Percentiles rank a stretch among this genome's conserved stretches.
These are phyloP conservation scores for Aspergillus sp. DNA, from an alignment of 2,329 filamentous ascomycete genomes.

Conservation along the genomic window DNA sequence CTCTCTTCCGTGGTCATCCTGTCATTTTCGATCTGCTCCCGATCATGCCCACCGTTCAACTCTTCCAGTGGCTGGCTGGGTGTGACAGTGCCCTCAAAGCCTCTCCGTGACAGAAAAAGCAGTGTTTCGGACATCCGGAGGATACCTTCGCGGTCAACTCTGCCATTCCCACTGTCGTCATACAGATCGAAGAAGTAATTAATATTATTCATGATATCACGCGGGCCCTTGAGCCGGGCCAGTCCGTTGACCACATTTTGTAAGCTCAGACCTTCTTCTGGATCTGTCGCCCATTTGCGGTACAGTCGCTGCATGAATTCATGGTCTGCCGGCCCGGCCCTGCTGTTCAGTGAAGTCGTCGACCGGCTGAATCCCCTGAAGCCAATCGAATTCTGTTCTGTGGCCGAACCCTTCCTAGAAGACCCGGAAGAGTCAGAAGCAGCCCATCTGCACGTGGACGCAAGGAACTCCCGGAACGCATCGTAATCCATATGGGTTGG, in stretches of 20 bases:
- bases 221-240: conserved; percentile 82
- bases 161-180: conserved; percentile 84
- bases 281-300: conserved; percentile 75
- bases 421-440: conserved; percentile 72
- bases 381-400: conserved; percentile 48
- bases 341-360: conserved; percentile 48
- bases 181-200: conserved; percentile 97
- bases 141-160: conserved; percentile 90
- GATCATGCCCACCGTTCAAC: conserved; percentile 35
- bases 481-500: conserved; percentile 96
- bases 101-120: conserved; percentile 82
- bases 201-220: conserved; percentile 96
- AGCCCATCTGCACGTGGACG: conserved; percentile 85
- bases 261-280: conserved; percentile 67
- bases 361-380: conserved; percentile 45
- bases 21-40: conserved; percentile 29
- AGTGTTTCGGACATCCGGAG: conserved; percentile 88
- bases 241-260: conserved; percentile 89
- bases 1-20: conserved; percentile 66
- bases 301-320: conserved; percentile 90
- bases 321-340: conserved; percentile 72
- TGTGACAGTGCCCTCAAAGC: conserved; percentile 66
- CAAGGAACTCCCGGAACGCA: conserved; percentile 87
- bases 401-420: conserved; percentile 42
- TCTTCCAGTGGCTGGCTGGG: conserved; percentile 54